Percentiles rank a stretch among this genome's conserved stretches.
These are phyloP conservation scores for Cordyceps farinosa DNA, from an alignment of 2,329 filamentous ascomycete genomes.

Conservation along the genomic window DNA sequence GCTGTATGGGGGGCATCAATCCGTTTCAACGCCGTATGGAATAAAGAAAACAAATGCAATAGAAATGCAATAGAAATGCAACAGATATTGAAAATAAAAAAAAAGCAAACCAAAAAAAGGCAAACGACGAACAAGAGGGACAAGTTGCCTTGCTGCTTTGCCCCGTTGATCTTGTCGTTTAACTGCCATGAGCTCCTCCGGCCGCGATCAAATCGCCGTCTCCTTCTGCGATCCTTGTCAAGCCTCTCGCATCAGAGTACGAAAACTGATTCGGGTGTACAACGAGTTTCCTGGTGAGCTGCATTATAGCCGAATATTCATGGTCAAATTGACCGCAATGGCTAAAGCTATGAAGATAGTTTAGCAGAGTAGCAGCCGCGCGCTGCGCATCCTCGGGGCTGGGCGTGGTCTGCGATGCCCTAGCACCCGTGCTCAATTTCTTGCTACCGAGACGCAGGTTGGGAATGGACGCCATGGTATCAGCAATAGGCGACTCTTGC, in stretches of 20 bases:
- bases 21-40: conserved; percentile 3
- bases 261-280: conserved; percentile 52
- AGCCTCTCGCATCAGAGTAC: conserved; percentile 41
- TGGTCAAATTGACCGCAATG: conserved; percentile 64
- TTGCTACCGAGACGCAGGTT: background rate
- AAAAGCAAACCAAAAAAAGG: background rate
- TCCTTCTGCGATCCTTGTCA: conserved; percentile 56
- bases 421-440: background rate
- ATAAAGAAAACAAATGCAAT: background rate
- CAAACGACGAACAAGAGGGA: background rate
- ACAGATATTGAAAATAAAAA: background rate
- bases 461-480: background rate
- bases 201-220: conserved; percentile 39
- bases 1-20: background rate
- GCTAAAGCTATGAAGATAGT: conserved; percentile 72
- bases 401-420: conserved; percentile 44
- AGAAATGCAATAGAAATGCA: background rate
- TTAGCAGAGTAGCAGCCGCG: conserved; percentile 77
- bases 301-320: conserved; percentile 74
- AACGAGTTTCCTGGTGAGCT: conserved; percentile 81
- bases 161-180: background rate
- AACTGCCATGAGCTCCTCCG: background rate
- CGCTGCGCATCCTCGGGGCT: conserved; percentile 82
- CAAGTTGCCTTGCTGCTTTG: background rate
- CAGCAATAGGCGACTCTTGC: background rate